These are phyloP conservation scores for Curvularia sp. DNA, from an alignment of 2,329 filamentous ascomycete species.

Conservation along the genomic window DNA sequence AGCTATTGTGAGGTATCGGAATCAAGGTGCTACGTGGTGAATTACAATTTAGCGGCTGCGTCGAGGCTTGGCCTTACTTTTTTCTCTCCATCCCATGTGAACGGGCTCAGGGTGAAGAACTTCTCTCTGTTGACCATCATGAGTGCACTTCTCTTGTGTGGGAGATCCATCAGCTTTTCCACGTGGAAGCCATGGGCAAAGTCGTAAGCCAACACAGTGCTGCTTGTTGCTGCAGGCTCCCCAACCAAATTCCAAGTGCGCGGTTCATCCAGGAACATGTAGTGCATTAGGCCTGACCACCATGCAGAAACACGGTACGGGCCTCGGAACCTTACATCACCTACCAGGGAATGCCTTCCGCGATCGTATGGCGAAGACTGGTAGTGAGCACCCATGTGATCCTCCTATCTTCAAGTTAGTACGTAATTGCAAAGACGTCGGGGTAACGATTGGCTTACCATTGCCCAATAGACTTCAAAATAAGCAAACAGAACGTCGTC, in stretches of 20 bases:
- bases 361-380: conserved; percentile 64
- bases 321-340: conserved; percentile 62
- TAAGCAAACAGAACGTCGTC: conserved; percentile 76
- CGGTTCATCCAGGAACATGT: conserved; percentile 65
- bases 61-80: conserved; percentile 46
- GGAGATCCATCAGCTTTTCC: conserved; percentile 74
- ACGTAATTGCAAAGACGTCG: not conserved
- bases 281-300: conserved; percentile 66
- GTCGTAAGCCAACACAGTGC: conserved; percentile 75
- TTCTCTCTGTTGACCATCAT: conserved; percentile 69
- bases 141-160: conserved; percentile 73
- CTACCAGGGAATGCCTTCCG: conserved; percentile 66
- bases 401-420: conserved; percentile 55
- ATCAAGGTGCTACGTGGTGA: not conserved
- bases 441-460: conserved; percentile 52
- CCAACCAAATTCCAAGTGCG: conserved; percentile 64
- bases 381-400: conserved; percentile 66
- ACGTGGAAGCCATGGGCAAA: conserved; percentile 75
- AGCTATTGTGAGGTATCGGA: conserved; percentile 1
- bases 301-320: conserved; percentile 64
- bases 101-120: conserved; percentile 72
- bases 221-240: conserved; percentile 75
- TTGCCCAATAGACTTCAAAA: conserved; percentile 82
- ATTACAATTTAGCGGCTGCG: conserved; percentile 42
- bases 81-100: conserved; percentile 52